Percentiles rank a stretch among this genome's conserved stretches.
phyloP scores from a whole-genome alignment of 768 basidiomycete species.

The Leucocoprinus sp. region DNA sequence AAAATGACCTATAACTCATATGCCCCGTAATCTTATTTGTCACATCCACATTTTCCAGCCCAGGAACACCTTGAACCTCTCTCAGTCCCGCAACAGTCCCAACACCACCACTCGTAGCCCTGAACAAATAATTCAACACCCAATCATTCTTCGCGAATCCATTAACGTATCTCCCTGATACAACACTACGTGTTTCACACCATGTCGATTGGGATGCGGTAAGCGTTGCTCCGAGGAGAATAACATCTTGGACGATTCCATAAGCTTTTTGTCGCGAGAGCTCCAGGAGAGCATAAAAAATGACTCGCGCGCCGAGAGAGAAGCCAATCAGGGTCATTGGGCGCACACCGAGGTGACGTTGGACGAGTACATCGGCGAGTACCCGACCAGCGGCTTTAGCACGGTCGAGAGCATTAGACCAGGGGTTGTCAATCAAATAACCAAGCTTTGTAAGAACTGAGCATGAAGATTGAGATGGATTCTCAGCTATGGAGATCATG shows the following conservation, averaged over 20 bases:
- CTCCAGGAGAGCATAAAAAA: constrained; percentile 94
- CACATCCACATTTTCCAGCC: constrained; percentile 93
- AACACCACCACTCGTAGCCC: constrained; percentile 87
- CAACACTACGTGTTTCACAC: constrained; percentile 76
- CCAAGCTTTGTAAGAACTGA: constrained; percentile 95
- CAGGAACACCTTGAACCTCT: constrained; percentile 76
- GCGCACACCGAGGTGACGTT: constrained; percentile 89
- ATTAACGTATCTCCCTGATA: constrained; percentile 92
- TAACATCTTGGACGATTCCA: constrained; percentile 95
- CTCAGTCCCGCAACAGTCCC: constrained; percentile 90
- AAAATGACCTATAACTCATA: constrained; percentile 62
- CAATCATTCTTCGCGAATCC: constrained; percentile 86
- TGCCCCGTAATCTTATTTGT: constrained; percentile 71
- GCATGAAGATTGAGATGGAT: not conserved
- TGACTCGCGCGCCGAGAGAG: constrained; percentile 91
- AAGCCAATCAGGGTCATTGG: constrained; percentile 96
- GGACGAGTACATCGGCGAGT: constrained; percentile 81
- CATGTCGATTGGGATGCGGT: constrained; percentile 74
- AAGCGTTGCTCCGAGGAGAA: constrained; percentile 86
- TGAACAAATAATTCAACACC: constrained; percentile 95
- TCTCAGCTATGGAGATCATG: not conserved
- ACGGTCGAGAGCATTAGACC: constrained; percentile 95
- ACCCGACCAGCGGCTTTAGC: constrained; percentile 88
- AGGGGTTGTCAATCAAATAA: constrained; percentile 97
- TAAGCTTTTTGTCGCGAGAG: constrained; percentile 82